phyloP scores from a whole-genome alignment of 176 grass and related monocot species.

The Eleusine coracana region DNA sequence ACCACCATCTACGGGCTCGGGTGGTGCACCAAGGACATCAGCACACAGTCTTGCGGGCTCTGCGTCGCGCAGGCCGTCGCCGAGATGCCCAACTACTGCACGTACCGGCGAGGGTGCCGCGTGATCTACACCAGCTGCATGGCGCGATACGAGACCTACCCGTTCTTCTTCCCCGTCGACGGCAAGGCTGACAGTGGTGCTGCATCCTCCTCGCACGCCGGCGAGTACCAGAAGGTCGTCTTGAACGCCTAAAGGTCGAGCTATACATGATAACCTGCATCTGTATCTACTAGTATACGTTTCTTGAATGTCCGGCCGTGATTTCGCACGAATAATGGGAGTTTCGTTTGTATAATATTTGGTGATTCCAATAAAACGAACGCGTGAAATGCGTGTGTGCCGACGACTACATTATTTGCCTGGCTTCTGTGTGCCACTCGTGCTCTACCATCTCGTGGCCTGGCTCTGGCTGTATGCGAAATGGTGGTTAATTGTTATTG shows the following conservation, averaged over 20 bases:
- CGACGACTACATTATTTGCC: too few species aligned
- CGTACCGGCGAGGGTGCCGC: constrained; percentile 53
- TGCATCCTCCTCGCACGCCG: background rate
- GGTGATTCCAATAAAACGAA: background rate
- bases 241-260: background rate
- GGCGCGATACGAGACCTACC: constrained; percentile 75
- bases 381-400: background rate
- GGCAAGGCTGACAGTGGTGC: background rate
- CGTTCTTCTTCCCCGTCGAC: constrained; percentile 72
- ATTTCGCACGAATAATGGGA: too few species aligned
- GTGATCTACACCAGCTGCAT: constrained; percentile 84
- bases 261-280: too few species aligned
- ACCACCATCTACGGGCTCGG: constrained; percentile 68
- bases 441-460: too few species aligned
- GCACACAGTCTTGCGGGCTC: constrained; percentile 45
- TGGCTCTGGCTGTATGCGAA: too few species aligned
- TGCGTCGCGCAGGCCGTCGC: constrained; percentile 75
- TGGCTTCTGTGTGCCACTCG: too few species aligned
- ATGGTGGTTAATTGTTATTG: too few species aligned
- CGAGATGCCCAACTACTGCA: constrained; percentile 64
- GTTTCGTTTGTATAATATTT: background rate
- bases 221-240: constrained; percentile 34
- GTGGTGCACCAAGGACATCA: constrained; percentile 73
- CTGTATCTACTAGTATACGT: too few species aligned
- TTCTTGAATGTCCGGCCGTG: too few species aligned